Evolutionary conservation across 345 rosid genomes (phyloP).

Genomic region (Salix udensis): DNA sequence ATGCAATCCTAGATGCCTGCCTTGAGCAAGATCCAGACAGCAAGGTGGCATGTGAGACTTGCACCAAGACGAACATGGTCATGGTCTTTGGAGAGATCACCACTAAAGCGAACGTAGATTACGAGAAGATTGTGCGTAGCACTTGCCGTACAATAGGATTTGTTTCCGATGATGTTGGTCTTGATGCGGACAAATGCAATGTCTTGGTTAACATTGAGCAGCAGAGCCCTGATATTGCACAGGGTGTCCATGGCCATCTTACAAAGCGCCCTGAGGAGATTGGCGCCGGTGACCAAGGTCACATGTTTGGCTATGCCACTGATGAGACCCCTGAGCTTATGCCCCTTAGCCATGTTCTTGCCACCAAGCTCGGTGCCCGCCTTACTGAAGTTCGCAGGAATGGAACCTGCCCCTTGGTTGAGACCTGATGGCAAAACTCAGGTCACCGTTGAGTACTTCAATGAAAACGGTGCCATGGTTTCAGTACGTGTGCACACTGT

Average conservation of each 20-base stretch:
- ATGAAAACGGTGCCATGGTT: constrained; percentile 20
- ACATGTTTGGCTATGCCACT: constrained; percentile 22
- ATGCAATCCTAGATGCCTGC: constrained; percentile 20
- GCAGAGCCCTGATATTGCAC: constrained; percentile 23
- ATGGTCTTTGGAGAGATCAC: constrained; percentile 21
- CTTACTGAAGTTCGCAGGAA: constrained; percentile 21
- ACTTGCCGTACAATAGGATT: constrained; percentile 16
- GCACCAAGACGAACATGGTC: constrained; percentile 20
- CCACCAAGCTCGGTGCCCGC: constrained; percentile 19
- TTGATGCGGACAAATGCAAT: constrained; percentile 20
- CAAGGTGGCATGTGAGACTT: constrained; percentile 20
- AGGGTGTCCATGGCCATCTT: constrained; percentile 24
- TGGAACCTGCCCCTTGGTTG: constrained; percentile 18
- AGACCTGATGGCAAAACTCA: constrained; percentile 25
- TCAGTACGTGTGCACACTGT: constrained; percentile 16
- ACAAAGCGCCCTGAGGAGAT: constrained; percentile 18
- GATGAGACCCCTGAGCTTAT: constrained; percentile 20
- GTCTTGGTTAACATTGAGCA: constrained; percentile 18
- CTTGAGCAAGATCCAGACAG: constrained; percentile 21
- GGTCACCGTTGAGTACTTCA: constrained; percentile 13
- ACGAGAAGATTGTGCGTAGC: constrained; percentile 13
- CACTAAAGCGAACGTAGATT: constrained; percentile 16
- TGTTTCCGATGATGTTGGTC: constrained; percentile 22
- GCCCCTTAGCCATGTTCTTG: constrained; percentile 22
- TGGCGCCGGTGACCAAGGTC: constrained; percentile 25